phyloP scores from a whole-genome alignment of 2,329 filamentous ascomycete genomes.

The Pseudogymnoascus sp. region DNA sequence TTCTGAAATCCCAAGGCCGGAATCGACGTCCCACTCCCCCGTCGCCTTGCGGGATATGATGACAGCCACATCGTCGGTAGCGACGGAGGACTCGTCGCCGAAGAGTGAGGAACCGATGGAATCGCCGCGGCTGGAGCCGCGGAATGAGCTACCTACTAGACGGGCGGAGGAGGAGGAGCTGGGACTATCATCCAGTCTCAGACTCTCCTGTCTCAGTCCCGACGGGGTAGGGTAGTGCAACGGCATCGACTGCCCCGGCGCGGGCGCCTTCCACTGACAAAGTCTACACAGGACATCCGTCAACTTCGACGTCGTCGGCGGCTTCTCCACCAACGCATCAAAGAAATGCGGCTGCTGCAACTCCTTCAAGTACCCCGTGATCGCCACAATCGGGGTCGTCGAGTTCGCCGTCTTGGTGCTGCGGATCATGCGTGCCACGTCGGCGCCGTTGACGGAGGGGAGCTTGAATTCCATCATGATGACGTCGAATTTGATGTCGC shows the following conservation, averaged over 20 bases:
- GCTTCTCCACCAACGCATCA: constrained; percentile 91
- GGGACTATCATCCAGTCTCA: constrained; percentile 70
- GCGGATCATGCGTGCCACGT: constrained; percentile 94
- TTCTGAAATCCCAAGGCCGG: constrained; percentile 68
- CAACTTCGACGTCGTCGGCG: constrained; percentile 85
- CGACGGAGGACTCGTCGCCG: constrained; percentile 74
- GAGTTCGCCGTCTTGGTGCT: constrained; percentile 94
- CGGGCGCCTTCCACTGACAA: constrained; percentile 87
- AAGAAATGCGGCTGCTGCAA: constrained; percentile 93
- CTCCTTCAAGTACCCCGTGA: constrained; percentile 97
- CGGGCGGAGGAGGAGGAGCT: constrained; percentile 58
- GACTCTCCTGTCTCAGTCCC: constrained; percentile 56
- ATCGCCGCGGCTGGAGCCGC: constrained; percentile 75
- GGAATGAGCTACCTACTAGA: constrained; percentile 70
- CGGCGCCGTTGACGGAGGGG: constrained; percentile 87
- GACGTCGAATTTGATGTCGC: constrained; percentile 96
- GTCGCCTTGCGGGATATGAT: constrained; percentile 66
- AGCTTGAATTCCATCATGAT: constrained; percentile 98
- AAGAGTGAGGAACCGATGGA: constrained; percentile 84
- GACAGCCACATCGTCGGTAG: constrained; percentile 70
- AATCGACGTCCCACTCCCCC: constrained; percentile 67
- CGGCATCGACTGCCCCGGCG: constrained; percentile 38
- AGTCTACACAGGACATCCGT: constrained; percentile 79
- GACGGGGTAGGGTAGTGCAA: constrained; percentile 56
- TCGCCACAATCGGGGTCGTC: constrained; percentile 89